Base-by-base conservation (phyloP, 164 flowering plant species). In the Hamamelis virginiana region DNA sequence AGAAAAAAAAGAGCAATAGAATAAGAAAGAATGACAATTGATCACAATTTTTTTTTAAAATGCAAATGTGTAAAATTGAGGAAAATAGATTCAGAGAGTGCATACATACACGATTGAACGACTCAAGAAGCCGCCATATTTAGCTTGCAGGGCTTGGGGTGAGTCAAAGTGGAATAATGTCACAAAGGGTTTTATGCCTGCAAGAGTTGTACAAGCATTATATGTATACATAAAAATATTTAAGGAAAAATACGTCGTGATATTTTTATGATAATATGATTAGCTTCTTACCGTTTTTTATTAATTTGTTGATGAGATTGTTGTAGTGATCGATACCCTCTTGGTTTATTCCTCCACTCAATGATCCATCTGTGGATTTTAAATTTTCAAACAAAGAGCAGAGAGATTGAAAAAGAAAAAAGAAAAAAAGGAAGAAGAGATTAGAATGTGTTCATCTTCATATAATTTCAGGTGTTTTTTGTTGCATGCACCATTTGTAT, bases 311-410 rank as follows among this genome's bases (percentile, higher is more conserved):
- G 48, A 84, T 80, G 44, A 84, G 71, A 6, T 60, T 73, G 66
- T 73, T 81, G 78, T 83, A 83, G 70, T 68, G 70, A 47, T 78
- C 69, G 22, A 78, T 74, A 14, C 81, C 86, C 22, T 75, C 65
- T 22, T 67, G 74, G 60, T 81, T 77, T 47, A 79, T 72, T 16
- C 77, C 80, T 22, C 68, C 73, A 8, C 50, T 53, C 45, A 72
- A 13, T 0, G 46, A 12, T 10, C 78, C 82, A 21, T 45, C 82
- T 80, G 44, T 19, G 46, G 8, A 18, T 58, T 56, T 16, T 25
- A 25, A 23, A 57, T 13, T n/a, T 6, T 33, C 41, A 33, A 33
- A 33, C 41, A 33, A 33, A 33, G 6, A n/a, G n/a, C n/a, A n/a
- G n/a, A n/a, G n/a, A n/a, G n/a, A n/a, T n/a, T n/a, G n/a, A n/a